Base-by-base conservation (phyloP, 2,329 filamentous ascomycete genomes). In the Fusarium humuli region DNA sequence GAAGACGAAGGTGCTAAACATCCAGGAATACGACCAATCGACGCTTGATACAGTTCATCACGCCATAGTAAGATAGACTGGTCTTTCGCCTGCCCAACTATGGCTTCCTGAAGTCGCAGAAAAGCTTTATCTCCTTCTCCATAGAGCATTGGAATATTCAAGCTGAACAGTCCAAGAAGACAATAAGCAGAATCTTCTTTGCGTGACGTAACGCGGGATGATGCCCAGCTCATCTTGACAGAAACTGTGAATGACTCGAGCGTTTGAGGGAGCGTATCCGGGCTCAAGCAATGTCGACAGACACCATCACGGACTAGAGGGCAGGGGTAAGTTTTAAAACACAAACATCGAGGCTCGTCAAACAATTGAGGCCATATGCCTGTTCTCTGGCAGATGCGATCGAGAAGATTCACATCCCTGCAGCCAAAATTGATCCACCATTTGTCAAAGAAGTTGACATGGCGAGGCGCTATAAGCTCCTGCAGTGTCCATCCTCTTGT, bases 151-250 rank as follows among this genome's bases (percentile, higher is more conserved):
- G 75, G 67, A 67, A 78, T 75, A 53, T 77, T 77, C 40, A 78
- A 58, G 29, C 68, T 68, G 49, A 78, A 78, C 9, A 77, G 55
- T 5, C 77, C 77, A 25, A 78, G 64, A 10, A 78, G 70, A n/a
- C 71, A 77, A 41, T 78, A 78, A 8, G 77, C 77, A 20, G 75
- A 66, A 47, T 78, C 77, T 46, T 78, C 77, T 34, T 71, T 70
- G 20, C 74, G 67, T 1, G 75, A 73, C 0, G 76, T 77, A 18
- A 69, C 37, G 16, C 77, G 69, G 7, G 63, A 59, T 1, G 75
- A 66, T 9, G 75, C 76, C 76, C 76, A 78, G 29, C 65, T 72
- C 70, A 78, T 69, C 32, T 76, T 75, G 23, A 74, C 52, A 3
- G 71, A 73, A 13, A 75, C 68, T 8, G 73, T 56, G 40, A 75